Base-by-base conservation (phyloP, 2,329 filamentous ascomycete species). In the Clarireedia sp. region DNA sequence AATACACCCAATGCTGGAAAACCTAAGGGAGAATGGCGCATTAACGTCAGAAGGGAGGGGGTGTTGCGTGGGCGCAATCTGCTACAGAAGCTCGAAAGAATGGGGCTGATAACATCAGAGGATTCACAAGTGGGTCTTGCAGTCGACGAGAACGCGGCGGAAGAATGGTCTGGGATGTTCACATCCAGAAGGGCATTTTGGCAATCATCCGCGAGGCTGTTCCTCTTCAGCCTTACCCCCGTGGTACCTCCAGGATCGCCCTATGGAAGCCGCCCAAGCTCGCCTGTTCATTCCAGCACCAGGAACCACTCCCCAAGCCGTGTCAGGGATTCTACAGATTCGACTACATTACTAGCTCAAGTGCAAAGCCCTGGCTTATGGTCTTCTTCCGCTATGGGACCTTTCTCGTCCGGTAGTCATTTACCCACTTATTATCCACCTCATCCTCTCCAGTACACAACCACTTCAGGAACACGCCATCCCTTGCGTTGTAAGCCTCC, bases 361-460 rank as follows among this genome's bases (percentile, higher is more conserved):
- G 26, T 54, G 23, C 10, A 46, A 60, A 71, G 59, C 56, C 60
- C 63, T 46, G 68, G 59, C 59, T 70, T 71, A 10, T 74, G 71
- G 63, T 71, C 57, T 57, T 69, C 56, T 60, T 69, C 62, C 14
- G 66, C 73, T 26, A 68, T 75, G 26, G 86, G 87, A 0, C 90
- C 89, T 0, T 96, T 92, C 71, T 83, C 82, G 62, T 95, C 89
- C 1, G 81, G 82, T 14, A 94, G 88, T 43, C 89, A 95, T 69
- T 76, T 96, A 2, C 91, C 92, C 2, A 96, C 90, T 0, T 96
- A 90, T 72, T 96, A 89, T 63, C 91, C 91, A 2, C 90, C 91
- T 0, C 77, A 86, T 2, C 89, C 94, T 1, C 73, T 89, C 8
- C 88, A 92, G 63, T 96, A 92, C 68, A 85, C 80, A 3, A 83